Evolutionary conservation across 202 grass and related monocot species (phyloP).

Genomic region (Hordeum pubiflorum): DNA sequence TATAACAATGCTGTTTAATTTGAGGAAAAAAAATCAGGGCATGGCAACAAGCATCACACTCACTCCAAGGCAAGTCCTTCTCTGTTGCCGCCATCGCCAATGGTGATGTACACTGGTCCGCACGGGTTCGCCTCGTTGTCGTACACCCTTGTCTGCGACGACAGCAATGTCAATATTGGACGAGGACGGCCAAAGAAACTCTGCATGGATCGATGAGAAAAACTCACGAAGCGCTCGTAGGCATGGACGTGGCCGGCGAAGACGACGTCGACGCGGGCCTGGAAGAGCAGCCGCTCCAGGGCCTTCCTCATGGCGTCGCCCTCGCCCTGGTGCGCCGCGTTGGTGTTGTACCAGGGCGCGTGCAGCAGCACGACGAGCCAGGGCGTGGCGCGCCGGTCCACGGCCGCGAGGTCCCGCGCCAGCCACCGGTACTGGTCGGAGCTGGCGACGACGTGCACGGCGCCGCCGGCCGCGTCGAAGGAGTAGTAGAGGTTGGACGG

Average conservation of each 20-base stretch:
- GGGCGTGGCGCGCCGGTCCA: constrained; percentile 55
- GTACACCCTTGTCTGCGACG: constrained; percentile 56
- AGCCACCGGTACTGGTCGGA: constrained; percentile 76
- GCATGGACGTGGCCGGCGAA: constrained; percentile 79
- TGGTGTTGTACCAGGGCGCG: constrained; percentile 91
- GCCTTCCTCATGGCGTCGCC: constrained; percentile 68
- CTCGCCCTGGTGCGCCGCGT: constrained; percentile 67
- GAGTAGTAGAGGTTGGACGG: constrained; percentile 77
- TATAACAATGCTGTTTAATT: too few species aligned
- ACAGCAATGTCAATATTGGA: too few species aligned
- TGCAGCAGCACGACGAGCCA: constrained; percentile 71
- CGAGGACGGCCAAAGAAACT: too few species aligned
- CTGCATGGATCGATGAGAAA: too few species aligned
- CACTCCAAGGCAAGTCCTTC: constrained; percentile 89
- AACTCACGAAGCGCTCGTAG: constrained; percentile 85
- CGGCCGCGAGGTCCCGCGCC: constrained; percentile 53
- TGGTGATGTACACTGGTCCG: constrained; percentile 72
- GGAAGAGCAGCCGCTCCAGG: constrained; percentile 59
- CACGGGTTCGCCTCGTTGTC: constrained; percentile 50
- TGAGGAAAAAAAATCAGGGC: too few species aligned
- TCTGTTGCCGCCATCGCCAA: constrained; percentile 87
- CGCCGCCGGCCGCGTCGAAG: constrained; percentile 50
- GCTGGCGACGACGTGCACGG: constrained; percentile 46
- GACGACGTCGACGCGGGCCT: constrained; percentile 57
- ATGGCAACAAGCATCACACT: too few species aligned